phyloP scores from a whole-genome alignment of 306 rosid species.

The Rubus idaeus region DNA sequence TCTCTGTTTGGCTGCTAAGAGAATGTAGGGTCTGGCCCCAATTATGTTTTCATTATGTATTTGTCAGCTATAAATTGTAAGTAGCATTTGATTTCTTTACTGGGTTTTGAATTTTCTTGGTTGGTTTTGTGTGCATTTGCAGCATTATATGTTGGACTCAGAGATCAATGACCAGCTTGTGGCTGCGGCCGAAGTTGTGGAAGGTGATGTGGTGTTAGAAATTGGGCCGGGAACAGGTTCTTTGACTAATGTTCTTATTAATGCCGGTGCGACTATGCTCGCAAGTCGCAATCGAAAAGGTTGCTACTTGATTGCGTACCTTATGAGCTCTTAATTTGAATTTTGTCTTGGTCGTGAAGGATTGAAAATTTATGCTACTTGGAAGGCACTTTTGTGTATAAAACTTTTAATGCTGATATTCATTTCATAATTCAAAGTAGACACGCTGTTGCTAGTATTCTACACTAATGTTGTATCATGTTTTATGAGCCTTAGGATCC shows the following conservation, averaged over 20 bases:
- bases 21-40: constrained; percentile 1
- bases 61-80: background rate
- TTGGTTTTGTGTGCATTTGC: constrained; percentile 37
- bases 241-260: constrained; percentile 76
- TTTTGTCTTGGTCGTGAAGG: no score
- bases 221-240: constrained; percentile 97
- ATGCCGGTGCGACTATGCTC: no score
- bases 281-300: no score
- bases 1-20: constrained; percentile 18
- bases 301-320: no score
- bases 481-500: constrained; percentile 55
- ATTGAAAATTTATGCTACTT: no score
- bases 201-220: constrained; percentile 77
- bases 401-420: constrained; percentile 21
- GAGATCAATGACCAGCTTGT: constrained; percentile 74
- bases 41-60: no score
- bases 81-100: background rate
- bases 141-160: constrained; percentile 86
- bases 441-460: constrained; percentile 13
- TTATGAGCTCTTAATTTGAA: no score
- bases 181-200: constrained; percentile 53
- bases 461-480: constrained; percentile 17
- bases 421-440: background rate
- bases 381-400: no score
- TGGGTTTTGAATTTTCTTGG: constrained; percentile 1